Percentiles rank a stretch among this genome's conserved stretches.
These are phyloP conservation scores for Colletotrichum kahawae DNA, from an alignment of 2,329 filamentous ascomycete species.

Conservation along the genomic window DNA sequence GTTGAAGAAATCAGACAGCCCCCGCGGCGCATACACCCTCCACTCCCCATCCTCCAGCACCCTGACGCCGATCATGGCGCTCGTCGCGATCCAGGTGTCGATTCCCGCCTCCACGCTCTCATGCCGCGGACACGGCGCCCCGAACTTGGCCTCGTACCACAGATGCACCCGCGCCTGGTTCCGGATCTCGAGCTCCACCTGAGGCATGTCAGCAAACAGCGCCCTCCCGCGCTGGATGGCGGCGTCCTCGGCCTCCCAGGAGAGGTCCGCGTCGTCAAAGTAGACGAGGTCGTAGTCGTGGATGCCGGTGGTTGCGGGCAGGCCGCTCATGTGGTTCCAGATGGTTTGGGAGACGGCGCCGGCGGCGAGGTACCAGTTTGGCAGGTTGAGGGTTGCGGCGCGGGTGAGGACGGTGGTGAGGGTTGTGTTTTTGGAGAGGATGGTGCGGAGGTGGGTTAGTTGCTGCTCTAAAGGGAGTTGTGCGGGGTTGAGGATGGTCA, in stretches of 20 bases:
- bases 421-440: slow-evolving; percentile 31
- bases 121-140: slow-evolving; percentile 33
- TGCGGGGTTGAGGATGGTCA: not conserved
- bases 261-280: slow-evolving; percentile 35
- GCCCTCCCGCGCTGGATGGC: slow-evolving; percentile 33
- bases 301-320: slow-evolving; percentile 35
- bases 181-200: slow-evolving; percentile 38
- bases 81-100: slow-evolving; percentile 38
- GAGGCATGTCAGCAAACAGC: slow-evolving; percentile 32
- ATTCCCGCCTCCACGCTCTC: slow-evolving; percentile 36
- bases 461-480: slow-evolving; percentile 32
- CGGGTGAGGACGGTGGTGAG: slow-evolving; percentile 31
- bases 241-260: slow-evolving; percentile 40
- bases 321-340: slow-evolving; percentile 37
- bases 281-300: slow-evolving; percentile 43
- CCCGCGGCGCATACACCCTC: slow-evolving; percentile 39
- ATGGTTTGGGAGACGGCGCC: slow-evolving; percentile 41
- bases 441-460: slow-evolving; percentile 24
- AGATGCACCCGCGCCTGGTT: slow-evolving; percentile 44
- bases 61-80: slow-evolving; percentile 36
- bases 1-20: slow-evolving; percentile 38
- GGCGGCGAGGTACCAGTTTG: slow-evolving; percentile 41
- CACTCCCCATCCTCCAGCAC: slow-evolving; percentile 29
- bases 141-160: slow-evolving; percentile 38
- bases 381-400: slow-evolving; percentile 29